Percentiles rank a stretch among this genome's conserved stretches.
Conservation (phyloP, 805 yeast species). For the Wickerhamomyces chaumierensis region DNA sequence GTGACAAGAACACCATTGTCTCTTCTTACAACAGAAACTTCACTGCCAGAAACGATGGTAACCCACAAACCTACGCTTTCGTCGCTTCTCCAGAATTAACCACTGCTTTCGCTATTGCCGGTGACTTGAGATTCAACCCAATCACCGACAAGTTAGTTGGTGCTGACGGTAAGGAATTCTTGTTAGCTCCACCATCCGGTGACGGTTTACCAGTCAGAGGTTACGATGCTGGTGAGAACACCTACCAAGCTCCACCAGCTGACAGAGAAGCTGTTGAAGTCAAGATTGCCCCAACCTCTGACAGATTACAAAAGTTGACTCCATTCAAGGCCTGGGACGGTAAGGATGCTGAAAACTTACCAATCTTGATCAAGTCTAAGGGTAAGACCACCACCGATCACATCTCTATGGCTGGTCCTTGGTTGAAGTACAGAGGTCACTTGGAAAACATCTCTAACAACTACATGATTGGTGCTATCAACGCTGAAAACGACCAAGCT, state of each 20-base stretch:
- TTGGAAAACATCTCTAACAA: slow-evolving; percentile 96
- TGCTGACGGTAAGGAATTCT: slow-evolving; percentile 83
- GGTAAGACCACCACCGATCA: slow-evolving; percentile 99
- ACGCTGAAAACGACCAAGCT: slow-evolving; percentile 92
- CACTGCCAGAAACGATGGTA: slow-evolving; percentile 96
- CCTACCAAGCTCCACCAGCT: slow-evolving; percentile 94
- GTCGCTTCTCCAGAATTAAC: slow-evolving; percentile 96
- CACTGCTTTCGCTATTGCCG: slow-evolving; percentile 91
- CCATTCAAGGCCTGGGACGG: slow-evolving; percentile 97
- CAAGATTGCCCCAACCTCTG: slow-evolving; percentile 77
- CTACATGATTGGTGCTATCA: slow-evolving; percentile 99
- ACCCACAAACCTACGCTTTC: slow-evolving; percentile 94
- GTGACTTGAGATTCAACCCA: slow-evolving; percentile 95
- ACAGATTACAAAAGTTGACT: slow-evolving; percentile 88
- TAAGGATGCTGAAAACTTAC: slow-evolving; percentile 79
- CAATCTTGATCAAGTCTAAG: slow-evolving; percentile 88
- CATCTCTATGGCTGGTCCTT: slow-evolving; percentile 99
- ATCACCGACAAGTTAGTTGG: slow-evolving; percentile 81
- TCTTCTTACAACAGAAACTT: slow-evolving; percentile 97
- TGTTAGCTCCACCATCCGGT: slow-evolving; percentile 79
- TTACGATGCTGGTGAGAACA: slow-evolving; percentile 87
- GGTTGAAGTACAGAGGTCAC: slow-evolving; percentile 99
- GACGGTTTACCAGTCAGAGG: slow-evolving; percentile 85
- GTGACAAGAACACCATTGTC: slow-evolving; percentile 92
- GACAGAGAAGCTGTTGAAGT: slow-evolving; percentile 72